Conservation (phyloP, 1,284 basidiomycete genomes). For the Trichosporon ovoides region DNA sequence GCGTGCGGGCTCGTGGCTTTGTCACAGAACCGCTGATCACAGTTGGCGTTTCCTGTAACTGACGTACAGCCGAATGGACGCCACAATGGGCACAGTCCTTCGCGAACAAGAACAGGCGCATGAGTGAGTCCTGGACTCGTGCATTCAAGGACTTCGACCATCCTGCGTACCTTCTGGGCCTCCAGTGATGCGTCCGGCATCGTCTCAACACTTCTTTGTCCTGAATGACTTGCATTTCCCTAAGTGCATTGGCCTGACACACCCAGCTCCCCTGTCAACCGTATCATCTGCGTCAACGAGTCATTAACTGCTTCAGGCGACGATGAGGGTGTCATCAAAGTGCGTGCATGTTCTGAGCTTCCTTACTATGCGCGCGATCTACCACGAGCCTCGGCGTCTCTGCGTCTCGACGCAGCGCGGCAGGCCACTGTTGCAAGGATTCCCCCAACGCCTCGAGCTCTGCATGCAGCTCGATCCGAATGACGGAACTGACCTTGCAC, state of each 20-base stretch:
- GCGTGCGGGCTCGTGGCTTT: too few relatives aligned
- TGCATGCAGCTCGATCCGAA: too few relatives aligned
- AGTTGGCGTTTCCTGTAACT: background rate
- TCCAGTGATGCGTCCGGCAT: background rate
- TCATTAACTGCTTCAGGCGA: slow-evolving; percentile 78
- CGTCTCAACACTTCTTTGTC: background rate
- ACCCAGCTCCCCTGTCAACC: slow-evolving; percentile 77
- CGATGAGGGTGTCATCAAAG: slow-evolving; percentile 89
- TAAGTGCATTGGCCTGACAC: slow-evolving; percentile 4
- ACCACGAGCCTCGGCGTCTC: too few relatives aligned
- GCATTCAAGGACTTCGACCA: background rate
- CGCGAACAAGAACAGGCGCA: slow-evolving; percentile 59
- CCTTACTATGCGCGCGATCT: too few relatives aligned
- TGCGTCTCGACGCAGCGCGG: too few relatives aligned
- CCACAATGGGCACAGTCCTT: slow-evolving; percentile 57
- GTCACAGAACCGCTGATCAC: background rate
- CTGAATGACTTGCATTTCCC: too few relatives aligned
- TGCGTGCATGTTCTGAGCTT: slow-evolving; percentile 40
- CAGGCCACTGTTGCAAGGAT: too few relatives aligned
- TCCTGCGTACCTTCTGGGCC: slow-evolving; percentile 6
- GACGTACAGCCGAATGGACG: slow-evolving; percentile 35
- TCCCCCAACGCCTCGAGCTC: too few relatives aligned
- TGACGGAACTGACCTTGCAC: slow-evolving; percentile 10
- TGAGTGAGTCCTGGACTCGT: slow-evolving; percentile 51
- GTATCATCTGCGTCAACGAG: slow-evolving; percentile 64